Evolutionary conservation across 140 eudicot genomes (phyloP), one percentile per base, ranked within the genome.

Genomic region (Oenanthe javanica): DNA sequence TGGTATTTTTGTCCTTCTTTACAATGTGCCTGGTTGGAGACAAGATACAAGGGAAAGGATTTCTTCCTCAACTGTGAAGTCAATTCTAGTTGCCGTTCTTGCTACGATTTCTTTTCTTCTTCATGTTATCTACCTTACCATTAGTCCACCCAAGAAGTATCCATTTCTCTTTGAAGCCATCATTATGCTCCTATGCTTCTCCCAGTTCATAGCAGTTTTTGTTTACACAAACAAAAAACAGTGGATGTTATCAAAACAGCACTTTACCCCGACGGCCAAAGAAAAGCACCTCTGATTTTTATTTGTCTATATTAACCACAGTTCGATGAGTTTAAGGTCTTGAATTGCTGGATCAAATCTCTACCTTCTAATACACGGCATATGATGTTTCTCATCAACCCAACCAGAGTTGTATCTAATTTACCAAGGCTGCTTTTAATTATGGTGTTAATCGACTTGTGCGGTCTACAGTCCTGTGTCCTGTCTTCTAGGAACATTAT

Each of bases 101-200:
- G 64, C 83, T 57, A 36, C 82, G 14, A 57, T 83, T 79, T 90
- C 97, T 72, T 48, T 92, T 49, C 66, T 61, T 70, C 95, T 95
- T 38, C 99, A 95, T 40, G 21, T 90, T 13, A 64, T 90, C 59
- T 95, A 95, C 85, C n/a, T 95, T 72, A 86, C 90, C 4, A 46
- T 89, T 72, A 79, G 79, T 54, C 97, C 99, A 71, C 99, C 96
- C 6, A 64, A 81, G 79, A 95, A 86, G 84, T 95, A 95, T 64
- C 99, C 97, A 2, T 95, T 78, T 77, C 92, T 95, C 64, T 88
- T 95, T 73, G 99, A 95, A 87, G 99, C 99, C 18, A 38, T 92
- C 80, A 95, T 95, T 75, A 92, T 95, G 97, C 87, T 92, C 43
- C 79, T 90, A 9, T 90, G 96, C 82, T 95, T 92, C 87, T 90